Percentiles rank a stretch among this genome's conserved stretches.
Conservation (phyloP, 257 asterid genomes). For the Cinchona pubescens region DNA sequence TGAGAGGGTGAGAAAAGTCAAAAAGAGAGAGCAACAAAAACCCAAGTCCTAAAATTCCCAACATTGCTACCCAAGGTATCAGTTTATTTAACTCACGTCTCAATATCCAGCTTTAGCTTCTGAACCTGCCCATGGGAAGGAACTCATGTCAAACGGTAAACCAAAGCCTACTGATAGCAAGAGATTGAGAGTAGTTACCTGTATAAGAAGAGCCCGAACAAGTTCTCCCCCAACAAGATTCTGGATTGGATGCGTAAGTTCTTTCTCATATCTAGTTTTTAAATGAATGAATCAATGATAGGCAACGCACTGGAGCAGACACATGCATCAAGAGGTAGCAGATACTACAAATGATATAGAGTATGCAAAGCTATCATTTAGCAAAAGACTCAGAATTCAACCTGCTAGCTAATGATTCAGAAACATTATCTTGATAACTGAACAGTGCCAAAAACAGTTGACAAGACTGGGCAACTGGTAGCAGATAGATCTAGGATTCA, state of each 20-base stretch:
- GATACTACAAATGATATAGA: background rate
- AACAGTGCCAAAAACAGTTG: background rate
- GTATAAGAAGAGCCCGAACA: slow-evolving; percentile 86
- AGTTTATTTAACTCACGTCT: slow-evolving; percentile 66
- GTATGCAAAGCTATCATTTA: background rate
- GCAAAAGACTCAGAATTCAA: background rate
- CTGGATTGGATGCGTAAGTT: slow-evolving; percentile 88
- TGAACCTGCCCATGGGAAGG: slow-evolving; percentile 62
- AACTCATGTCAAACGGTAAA: slow-evolving; percentile 31
- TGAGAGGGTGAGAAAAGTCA: background rate
- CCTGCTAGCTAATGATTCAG: background rate
- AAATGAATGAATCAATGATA: slow-evolving; percentile 4
- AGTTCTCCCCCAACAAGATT: slow-evolving; percentile 95
- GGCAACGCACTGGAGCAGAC: slow-evolving; percentile 4
- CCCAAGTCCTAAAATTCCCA: slow-evolving; percentile 18
- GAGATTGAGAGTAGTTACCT: slow-evolving; percentile 45
- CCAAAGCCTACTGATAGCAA: slow-evolving; percentile 17
- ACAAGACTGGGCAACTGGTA: background rate
- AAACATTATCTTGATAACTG: background rate
- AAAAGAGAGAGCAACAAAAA: background rate
- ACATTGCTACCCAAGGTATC: slow-evolving; percentile 18
- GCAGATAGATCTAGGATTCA: background rate
- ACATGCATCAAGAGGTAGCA: background rate
- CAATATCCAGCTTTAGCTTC: slow-evolving; percentile 93
- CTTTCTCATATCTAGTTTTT: slow-evolving; percentile 76